Conservation (phyloP, 192 early-diverging fungal genomes). For the Powellomyces hirtus region DNA sequence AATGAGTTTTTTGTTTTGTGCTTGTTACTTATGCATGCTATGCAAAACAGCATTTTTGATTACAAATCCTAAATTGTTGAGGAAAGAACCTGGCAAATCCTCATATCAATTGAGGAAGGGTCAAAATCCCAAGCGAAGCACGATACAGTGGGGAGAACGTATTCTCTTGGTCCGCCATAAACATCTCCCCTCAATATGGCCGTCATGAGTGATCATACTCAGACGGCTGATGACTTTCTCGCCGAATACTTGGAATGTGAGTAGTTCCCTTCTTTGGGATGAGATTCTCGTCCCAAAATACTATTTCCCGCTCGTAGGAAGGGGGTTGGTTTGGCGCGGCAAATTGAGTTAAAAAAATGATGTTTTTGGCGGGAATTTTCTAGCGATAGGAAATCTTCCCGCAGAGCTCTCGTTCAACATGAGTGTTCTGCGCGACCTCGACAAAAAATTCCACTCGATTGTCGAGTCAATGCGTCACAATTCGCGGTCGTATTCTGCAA, state of each 20-base stretch:
- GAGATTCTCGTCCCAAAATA: neutral
- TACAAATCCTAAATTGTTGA: too few species aligned
- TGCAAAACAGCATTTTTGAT: too few species aligned
- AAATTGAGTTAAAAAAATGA: neutral
- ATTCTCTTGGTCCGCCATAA: too few species aligned
- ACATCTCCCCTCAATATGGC: too few species aligned
- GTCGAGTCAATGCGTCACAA: constrained; percentile 28
- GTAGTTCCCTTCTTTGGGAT: neutral
- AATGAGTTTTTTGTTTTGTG: too few species aligned
- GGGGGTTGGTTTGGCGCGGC: neutral
- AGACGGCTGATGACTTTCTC: constrained; percentile 28
- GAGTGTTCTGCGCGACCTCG: constrained; percentile 18
- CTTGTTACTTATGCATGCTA: too few species aligned
- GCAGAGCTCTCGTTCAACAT: constrained; percentile 27
- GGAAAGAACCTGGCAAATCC: too few species aligned
- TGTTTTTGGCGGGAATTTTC: neutral
- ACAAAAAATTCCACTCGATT: constrained; percentile 12
- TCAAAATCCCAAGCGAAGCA: too few species aligned
- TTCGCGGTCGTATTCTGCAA: constrained; percentile 22
- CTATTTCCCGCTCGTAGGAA: too few species aligned
- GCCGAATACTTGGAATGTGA: constrained; percentile 28
- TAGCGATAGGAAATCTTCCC: constrained; percentile 26
- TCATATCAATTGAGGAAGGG: too few species aligned
- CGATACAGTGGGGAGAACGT: too few species aligned
- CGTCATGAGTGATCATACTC: too few species aligned